Evolutionary conservation across 345 rosid genomes (phyloP).

Genomic region (Melaleuca alternifolia): DNA sequence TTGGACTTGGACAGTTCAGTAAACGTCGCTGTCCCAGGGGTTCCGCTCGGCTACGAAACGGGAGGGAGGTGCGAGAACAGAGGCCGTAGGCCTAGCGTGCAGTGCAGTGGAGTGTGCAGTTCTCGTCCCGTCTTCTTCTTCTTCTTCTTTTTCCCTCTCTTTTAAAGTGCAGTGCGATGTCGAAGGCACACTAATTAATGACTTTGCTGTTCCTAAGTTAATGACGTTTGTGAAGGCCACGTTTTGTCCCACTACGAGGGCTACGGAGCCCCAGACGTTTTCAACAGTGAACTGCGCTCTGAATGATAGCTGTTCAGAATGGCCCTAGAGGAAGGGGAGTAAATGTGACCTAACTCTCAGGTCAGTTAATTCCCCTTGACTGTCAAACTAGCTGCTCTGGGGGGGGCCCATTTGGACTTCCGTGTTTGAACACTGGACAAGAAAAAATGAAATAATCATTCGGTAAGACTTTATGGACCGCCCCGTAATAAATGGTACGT

Average conservation of each 20-base stretch:
- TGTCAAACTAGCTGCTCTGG: not conserved
- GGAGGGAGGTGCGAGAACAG: not conserved
- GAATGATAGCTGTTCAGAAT: not conserved
- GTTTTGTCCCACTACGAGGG: not conserved
- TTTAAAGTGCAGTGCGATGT: not conserved
- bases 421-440: not conserved
- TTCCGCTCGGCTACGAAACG: not conserved
- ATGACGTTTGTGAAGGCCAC: not conserved
- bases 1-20: not conserved
- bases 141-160: rapidly evolving
- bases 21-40: not conserved
- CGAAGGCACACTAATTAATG: not conserved
- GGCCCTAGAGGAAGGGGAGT: not conserved
- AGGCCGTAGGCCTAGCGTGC: not conserved
- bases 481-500: too few relatives aligned
- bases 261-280: not conserved
- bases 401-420: not conserved
- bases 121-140: not conserved
- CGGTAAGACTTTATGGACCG: not conserved
- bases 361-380: not conserved
- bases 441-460: not conserved
- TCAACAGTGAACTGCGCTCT: not conserved
- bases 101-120: not conserved
- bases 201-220: not conserved
- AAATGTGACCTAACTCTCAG: not conserved